Evolutionary conservation across 306 rosid species (phyloP).

Genomic region (Cicer bijugum): DNA sequence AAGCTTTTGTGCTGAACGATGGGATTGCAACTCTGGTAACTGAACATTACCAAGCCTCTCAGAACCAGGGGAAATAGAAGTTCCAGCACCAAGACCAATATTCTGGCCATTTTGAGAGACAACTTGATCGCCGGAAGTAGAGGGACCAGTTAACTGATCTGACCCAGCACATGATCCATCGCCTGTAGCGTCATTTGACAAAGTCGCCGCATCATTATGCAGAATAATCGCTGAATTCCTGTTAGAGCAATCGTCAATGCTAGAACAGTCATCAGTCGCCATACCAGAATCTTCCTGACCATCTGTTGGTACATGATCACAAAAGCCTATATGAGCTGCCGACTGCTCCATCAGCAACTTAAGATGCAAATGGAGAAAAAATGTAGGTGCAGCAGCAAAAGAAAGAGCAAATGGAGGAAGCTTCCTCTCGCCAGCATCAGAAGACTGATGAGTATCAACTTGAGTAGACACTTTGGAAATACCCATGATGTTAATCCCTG

Average conservation of each 20-base stretch:
- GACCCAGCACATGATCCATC: conserved; percentile 51
- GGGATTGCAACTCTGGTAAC: conserved; percentile 46
- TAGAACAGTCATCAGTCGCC: conserved; percentile 48
- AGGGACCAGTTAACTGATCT: conserved; percentile 42
- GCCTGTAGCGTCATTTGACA: conserved; percentile 46
- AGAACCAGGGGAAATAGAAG: conserved; percentile 49
- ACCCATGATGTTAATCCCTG: conserved; percentile 64
- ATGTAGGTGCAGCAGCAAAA: conserved; percentile 83
- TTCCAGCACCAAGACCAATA: conserved; percentile 46
- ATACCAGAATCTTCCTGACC: conserved; percentile 53
- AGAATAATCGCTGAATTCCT: conserved; percentile 43
- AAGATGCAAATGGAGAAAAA: conserved; percentile 81
- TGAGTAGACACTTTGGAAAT: conserved; percentile 56
- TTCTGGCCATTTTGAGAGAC: conserved; percentile 44
- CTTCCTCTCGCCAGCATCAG: conserved; percentile 54
- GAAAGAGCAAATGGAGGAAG: conserved; percentile 78
- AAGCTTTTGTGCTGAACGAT: conserved; percentile 48
- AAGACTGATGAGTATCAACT: conserved; percentile 47
- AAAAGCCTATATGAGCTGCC: conserved; percentile 56
- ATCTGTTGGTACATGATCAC: conserved; percentile 49
- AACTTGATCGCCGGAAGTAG: conserved; percentile 47
- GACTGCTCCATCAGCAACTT: conserved; percentile 75
- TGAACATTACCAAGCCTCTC: conserved; percentile 48
- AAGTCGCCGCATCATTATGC: conserved; percentile 47
- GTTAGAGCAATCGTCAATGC: conserved; percentile 48